Evolutionary conservation across 768 basidiomycete species (phyloP).

Genomic region (Panellus pusillus): DNA sequence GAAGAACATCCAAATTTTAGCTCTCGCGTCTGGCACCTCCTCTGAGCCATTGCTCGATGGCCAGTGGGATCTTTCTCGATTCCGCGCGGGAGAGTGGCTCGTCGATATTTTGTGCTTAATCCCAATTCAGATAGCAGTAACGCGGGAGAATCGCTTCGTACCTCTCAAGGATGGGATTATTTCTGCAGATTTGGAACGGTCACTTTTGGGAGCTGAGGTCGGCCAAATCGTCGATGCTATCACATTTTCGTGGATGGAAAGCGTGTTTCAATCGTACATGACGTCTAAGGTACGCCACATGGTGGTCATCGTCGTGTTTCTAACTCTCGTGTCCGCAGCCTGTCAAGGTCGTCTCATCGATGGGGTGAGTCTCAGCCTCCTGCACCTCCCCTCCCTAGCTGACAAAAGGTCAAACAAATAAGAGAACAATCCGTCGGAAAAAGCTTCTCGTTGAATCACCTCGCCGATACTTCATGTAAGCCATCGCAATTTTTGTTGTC

Average conservation of each 20-base stretch:
- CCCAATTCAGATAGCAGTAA: slow-evolving; percentile 63
- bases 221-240: slow-evolving; percentile 54
- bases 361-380: slow-evolving; percentile 39
- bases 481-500: background rate
- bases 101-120: slow-evolving; percentile 61
- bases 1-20: slow-evolving; percentile 35
- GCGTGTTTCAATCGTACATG: slow-evolving; percentile 62
- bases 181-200: slow-evolving; percentile 49
- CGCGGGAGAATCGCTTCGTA: slow-evolving; percentile 59
- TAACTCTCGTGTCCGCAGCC: slow-evolving; percentile 36
- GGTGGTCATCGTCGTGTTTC: background rate
- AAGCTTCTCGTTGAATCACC: slow-evolving; percentile 57
- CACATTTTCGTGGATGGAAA: slow-evolving; percentile 67
- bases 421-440: slow-evolving; percentile 69
- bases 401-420: slow-evolving; percentile 17
- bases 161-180: slow-evolving; percentile 57
- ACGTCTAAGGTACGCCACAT: slow-evolving; percentile 44
- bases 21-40: slow-evolving; percentile 32
- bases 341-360: slow-evolving; percentile 64
- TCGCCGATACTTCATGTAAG: slow-evolving; percentile 56
- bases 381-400: background rate
- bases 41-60: slow-evolving; percentile 14
- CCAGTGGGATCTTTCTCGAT: slow-evolving; percentile 35
- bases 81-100: slow-evolving; percentile 59
- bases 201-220: slow-evolving; percentile 59